These are phyloP conservation scores for Micractinium conductrix DNA, from an alignment of 139 green algal genomes.

Conservation along the genomic window DNA sequence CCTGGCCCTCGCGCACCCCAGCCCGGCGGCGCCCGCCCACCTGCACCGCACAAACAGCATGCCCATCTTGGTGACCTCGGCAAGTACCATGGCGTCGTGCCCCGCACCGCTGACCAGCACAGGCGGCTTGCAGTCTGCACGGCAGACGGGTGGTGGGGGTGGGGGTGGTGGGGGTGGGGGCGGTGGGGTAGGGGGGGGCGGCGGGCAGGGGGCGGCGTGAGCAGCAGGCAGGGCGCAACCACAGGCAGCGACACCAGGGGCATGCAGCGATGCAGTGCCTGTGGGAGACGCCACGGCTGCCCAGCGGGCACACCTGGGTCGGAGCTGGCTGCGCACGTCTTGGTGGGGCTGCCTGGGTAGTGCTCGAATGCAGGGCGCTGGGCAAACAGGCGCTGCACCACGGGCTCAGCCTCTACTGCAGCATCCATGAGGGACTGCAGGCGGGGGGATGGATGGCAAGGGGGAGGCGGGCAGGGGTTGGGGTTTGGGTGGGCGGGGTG, in stretches of 20 bases:
- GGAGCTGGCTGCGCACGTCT: neutral
- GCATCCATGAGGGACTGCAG: neutral
- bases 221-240: neutral
- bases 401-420: neutral
- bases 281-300: too few relatives aligned
- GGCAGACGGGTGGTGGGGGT: too few relatives aligned
- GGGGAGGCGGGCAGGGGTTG: too few relatives aligned
- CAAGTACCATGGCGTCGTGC: slow-evolving; percentile 91
- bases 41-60: slow-evolving; percentile 92
- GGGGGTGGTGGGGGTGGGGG: too few relatives aligned
- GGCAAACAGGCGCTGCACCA: neutral
- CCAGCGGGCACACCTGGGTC: neutral
- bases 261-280: neutral
- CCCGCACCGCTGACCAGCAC: slow-evolving; percentile 87
- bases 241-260: neutral
- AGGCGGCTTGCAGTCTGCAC: slow-evolving; percentile 28
- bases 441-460: too few relatives aligned
- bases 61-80: slow-evolving; percentile 69
- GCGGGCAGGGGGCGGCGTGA: neutral
- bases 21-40: too few relatives aligned
- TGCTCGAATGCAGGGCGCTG: neutral
- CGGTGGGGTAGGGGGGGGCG: neutral
- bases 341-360: neutral
- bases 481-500: too few relatives aligned
- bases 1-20: too few relatives aligned